Evolutionary conservation across 208 protist genomes (phyloP).

Genomic region (Leptomonas seymouri): DNA sequence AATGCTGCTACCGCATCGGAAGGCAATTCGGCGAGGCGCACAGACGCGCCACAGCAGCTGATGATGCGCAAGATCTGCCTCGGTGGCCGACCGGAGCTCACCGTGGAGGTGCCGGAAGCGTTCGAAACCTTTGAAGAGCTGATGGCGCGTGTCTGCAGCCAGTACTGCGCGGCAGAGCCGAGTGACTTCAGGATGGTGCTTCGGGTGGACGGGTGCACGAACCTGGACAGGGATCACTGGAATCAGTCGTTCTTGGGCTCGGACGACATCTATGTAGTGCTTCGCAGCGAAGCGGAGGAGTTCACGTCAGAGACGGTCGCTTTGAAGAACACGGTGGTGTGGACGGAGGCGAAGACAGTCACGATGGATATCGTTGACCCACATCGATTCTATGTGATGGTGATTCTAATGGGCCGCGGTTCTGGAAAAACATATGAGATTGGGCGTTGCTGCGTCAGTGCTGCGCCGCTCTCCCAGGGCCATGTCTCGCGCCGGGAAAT

Average conservation of each 20-base stretch:
- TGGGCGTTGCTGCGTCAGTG: conserved; percentile 56
- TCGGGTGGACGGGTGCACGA: conserved; percentile 68
- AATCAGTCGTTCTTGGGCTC: conserved; percentile 58
- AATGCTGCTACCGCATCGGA: neutral
- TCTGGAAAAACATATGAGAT: conserved; percentile 55
- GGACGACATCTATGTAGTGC: conserved; percentile 57
- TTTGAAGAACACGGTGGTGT: conserved; percentile 60
- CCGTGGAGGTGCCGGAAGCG: conserved; percentile 26
- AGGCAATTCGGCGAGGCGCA: neutral
- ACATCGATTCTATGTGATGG: conserved; percentile 44
- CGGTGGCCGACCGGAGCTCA: conserved; percentile 31
- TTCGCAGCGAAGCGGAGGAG: conserved; percentile 65
- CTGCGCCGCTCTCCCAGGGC: conserved; percentile 46
- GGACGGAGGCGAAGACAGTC: conserved; percentile 34
- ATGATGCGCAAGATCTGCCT: conserved; percentile 22
- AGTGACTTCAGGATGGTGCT: conserved; percentile 38
- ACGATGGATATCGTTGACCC: conserved; percentile 69
- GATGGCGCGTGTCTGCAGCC: conserved; percentile 45
- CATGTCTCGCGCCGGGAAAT: conserved; percentile 61
- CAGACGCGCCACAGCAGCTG: neutral
- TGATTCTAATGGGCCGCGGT: conserved; percentile 61
- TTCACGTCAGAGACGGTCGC: conserved; percentile 40
- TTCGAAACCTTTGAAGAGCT: conserved; percentile 66
- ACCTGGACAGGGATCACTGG: conserved; percentile 50
- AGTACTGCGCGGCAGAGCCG: conserved; percentile 61